Percentiles rank a stretch among this genome's conserved stretches.
Evolutionary conservation across 139 green algal species (phyloP).

Genomic region (Tetraselmis chui): DNA sequence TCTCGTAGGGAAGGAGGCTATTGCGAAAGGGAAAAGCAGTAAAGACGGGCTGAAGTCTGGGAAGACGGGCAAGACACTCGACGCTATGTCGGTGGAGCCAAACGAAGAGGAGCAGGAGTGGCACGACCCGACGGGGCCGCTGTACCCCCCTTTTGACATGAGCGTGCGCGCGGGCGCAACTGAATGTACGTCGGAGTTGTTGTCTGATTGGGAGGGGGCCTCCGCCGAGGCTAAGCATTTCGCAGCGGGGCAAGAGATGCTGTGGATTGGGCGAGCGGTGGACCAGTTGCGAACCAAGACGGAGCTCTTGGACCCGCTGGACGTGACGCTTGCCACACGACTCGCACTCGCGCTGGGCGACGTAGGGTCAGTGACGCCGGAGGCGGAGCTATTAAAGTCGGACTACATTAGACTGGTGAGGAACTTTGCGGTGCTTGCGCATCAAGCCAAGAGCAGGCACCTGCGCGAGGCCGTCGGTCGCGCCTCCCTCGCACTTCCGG

Average conservation of each 20-base stretch:
- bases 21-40: no score
- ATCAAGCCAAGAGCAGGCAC: not conserved
- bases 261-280: not conserved
- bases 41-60: not conserved
- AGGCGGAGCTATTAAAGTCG: not conserved
- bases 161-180: not conserved
- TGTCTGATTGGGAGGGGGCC: not conserved
- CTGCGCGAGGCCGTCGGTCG: not conserved
- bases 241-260: not conserved
- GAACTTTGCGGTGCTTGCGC: not conserved
- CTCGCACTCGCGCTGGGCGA: not conserved
- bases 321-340: not conserved
- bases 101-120: not conserved
- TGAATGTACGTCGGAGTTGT: not conserved
- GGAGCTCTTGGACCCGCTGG: not conserved
- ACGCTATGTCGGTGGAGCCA: not conserved
- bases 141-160: not conserved
- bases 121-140: not conserved
- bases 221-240: not conserved
- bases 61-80: not conserved
- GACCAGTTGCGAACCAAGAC: not conserved
- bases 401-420: not conserved
- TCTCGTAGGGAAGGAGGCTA: no score
- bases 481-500: not conserved
- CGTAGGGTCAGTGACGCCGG: not conserved